Evolutionary conservation across 1,139 yeast genomes (phyloP).

Genomic region (Scheffersomyces insectosa): DNA sequence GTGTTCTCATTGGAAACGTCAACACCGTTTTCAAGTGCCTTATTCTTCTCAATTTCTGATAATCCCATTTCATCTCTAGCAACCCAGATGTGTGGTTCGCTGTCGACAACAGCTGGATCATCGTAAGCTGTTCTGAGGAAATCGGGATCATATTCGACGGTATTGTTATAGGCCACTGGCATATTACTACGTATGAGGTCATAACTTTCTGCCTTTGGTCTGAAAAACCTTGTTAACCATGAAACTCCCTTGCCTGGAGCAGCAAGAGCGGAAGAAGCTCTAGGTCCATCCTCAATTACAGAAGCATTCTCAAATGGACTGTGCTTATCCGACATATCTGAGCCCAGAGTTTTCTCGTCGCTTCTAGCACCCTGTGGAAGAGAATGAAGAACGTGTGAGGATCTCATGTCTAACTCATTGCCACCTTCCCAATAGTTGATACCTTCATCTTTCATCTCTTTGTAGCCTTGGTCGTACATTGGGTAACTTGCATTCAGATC

Average conservation of each 20-base stretch:
- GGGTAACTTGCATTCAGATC: constrained; percentile 52
- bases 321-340: constrained; percentile 21
- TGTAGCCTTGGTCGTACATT: constrained; percentile 60
- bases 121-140: constrained; percentile 57
- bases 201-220: constrained; percentile 41
- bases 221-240: constrained; percentile 40
- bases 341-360: constrained; percentile 13
- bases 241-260: constrained; percentile 18
- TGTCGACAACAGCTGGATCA: constrained; percentile 62
- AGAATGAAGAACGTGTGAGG: constrained; percentile 9
- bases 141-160: constrained; percentile 44
- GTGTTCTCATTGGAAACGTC: constrained; percentile 62
- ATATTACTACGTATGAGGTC: constrained; percentile 37
- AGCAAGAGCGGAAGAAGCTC: constrained; percentile 11
- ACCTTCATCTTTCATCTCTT: constrained; percentile 59
- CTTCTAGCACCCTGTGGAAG: constrained; percentile 1
- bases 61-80: constrained; percentile 71
- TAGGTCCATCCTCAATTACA: constrained; percentile 8
- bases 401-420: constrained; percentile 35
- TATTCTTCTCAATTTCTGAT: constrained; percentile 57
- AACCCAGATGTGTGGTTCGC: constrained; percentile 69
- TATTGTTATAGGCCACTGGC: constrained; percentile 44
- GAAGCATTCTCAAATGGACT: constrained; percentile 13
- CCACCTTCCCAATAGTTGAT: constrained; percentile 51
- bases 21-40: constrained; percentile 56